Base-by-base conservation (phyloP, 305 asterid species). In the Stenogyne calaminthoides region DNA sequence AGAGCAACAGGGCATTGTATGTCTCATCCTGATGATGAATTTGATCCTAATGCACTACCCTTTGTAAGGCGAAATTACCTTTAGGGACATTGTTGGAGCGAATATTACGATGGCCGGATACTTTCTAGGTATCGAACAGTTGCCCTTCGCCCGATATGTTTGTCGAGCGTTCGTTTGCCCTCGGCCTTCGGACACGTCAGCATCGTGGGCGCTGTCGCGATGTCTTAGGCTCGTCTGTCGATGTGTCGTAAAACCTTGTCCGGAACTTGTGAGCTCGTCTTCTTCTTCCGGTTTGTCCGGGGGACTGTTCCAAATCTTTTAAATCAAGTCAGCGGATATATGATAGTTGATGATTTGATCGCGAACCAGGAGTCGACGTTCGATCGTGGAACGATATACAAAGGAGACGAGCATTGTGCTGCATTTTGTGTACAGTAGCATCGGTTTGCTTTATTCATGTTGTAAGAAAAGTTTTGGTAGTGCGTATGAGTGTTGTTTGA, bases 391-490 rank as follows among this genome's bases (percentile, higher is more conserved):
- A 71, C 78, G 47, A 76, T 71, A 56, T 67, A 15, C 32, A 7
- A 55, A 15, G n/a, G 14, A 55, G 67, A 46, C 40, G 81, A 71
- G 80, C 68, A 54, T 70, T 80, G 68, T 49, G 76, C 78, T 79
- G 76, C 22, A 49, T 49, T 49, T 49, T 73, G 73, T 90, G 97
- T 89, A 86, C 87, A 88, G 96, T 19, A 62, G 74, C 78, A 78
- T 84, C 71, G 9, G 65, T 79, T 79, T 84, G 87, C 80, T 89
- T 81, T 71, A 80, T 83, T 82, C 82, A 75, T 81, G 86, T 70
- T 86, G 96, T 90, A 86, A 87, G 93, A 81, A 90, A 88, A 92
- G 93, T 90, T 90, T 92, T 92, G 96, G 89, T 90, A 90, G 96
- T 78, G 82, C 80, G 81, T 61, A 69, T 69, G 59, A n/a, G 88